Percentiles rank a stretch among this genome's conserved stretches.
phyloP scores from a whole-genome alignment of 2,329 filamentous ascomycete species.

The Shiraia sp. region DNA sequence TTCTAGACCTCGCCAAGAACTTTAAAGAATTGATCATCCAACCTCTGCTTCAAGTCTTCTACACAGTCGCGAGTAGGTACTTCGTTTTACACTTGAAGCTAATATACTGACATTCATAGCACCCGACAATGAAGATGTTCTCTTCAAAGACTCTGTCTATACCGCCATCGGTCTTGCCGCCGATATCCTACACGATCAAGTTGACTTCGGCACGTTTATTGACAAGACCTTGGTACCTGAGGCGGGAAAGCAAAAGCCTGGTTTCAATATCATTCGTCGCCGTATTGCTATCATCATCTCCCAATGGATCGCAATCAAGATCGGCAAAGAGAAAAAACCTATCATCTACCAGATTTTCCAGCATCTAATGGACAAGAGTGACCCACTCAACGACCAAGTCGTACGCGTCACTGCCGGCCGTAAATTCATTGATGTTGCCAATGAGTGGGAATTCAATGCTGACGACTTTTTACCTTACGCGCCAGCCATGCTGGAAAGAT shows the following conservation, averaged over 20 bases:
- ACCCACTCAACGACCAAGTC: slow-evolving; percentile 84
- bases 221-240: slow-evolving; percentile 76
- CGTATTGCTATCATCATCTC: slow-evolving; percentile 87
- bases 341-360: slow-evolving; percentile 87
- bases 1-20: slow-evolving; percentile 86
- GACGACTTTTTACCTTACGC: slow-evolving; percentile 78
- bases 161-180: slow-evolving; percentile 88
- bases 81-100: neutral
- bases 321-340: slow-evolving; percentile 68
- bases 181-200: slow-evolving; percentile 69
- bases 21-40: slow-evolving; percentile 81
- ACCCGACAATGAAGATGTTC: slow-evolving; percentile 68
- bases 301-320: slow-evolving; percentile 83
- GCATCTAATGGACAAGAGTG: slow-evolving; percentile 77
- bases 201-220: slow-evolving; percentile 85
- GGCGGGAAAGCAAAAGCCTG: slow-evolving; percentile 67
- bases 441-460: slow-evolving; percentile 81
- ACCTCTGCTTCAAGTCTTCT: slow-evolving; percentile 81
- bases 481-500: slow-evolving; percentile 68
- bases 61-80: slow-evolving; percentile 68
- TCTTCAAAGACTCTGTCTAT: slow-evolving; percentile 92
- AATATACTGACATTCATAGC: slow-evolving; percentile 41
- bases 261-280: slow-evolving; percentile 81
- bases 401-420: slow-evolving; percentile 89
- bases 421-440: slow-evolving; percentile 77